Evolutionary conservation across 495 filamentous ascomycete genomes (phyloP), one percentile per base, ranked within the genome.

Genomic region (Annulohypoxylon stygium): DNA sequence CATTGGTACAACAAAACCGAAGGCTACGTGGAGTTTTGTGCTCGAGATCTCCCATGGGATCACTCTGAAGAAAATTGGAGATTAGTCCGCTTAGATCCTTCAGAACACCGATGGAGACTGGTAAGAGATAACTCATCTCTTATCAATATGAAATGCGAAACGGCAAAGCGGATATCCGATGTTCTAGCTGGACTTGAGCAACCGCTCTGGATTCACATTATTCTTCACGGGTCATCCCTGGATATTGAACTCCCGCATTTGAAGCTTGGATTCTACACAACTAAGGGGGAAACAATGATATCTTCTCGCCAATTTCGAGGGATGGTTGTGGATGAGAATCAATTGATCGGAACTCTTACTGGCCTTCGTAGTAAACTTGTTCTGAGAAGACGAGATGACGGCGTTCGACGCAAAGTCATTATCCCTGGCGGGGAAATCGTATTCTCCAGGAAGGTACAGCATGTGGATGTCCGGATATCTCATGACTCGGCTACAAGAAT

Each of bases 281-380:
- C 74, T 11, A 4, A 30, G 43, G 75, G 79, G 5, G 37, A 58
- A 5, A 70, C 75, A 2, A 20, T 63, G 0, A 74, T 90, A n/a
- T 65, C 79, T 47, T 90, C 83, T 2, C 79, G 80, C 14, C 83
- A 92, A 63, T 88, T 86, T 60, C 84, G 82, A 10, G 85, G 83
- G 0, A 89, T 89, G 85, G 50, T 66, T 0, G 75, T 93, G 3
- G 89, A 90, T 73, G 33, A 55, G 1, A 51, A 79, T 26, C 91
- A 91, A 70, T 76, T 73, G 0, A 65, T 90, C 4, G 85, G 81
- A 0, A 84, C 87, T 0, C 71, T 92, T 6, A 68, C 83, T 67
- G 89, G 90, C 0, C 81, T 93, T 9, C 18, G 61, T 1, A 88
- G 80, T 68, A 88, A 83, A 55, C 81, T 92, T 6, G 76, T 91